Conservation (phyloP, 768 basidiomycete genomes). For the Lactarius deliciosus region DNA sequence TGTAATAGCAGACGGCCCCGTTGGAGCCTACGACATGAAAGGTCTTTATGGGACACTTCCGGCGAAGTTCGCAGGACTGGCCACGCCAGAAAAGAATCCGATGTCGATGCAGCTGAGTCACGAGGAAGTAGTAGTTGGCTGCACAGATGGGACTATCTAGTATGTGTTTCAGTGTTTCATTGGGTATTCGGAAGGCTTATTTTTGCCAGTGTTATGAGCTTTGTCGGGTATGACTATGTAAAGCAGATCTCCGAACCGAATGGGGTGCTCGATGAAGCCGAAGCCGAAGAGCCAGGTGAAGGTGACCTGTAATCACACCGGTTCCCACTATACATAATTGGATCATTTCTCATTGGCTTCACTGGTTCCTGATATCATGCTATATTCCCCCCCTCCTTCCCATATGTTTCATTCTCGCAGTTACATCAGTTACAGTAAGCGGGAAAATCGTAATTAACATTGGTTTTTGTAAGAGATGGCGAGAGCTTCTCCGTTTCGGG, state of each 20-base stretch:
- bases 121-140: conserved; percentile 88
- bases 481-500: background rate
- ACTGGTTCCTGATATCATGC: background rate
- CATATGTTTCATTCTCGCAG: background rate
- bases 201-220: conserved; percentile 53
- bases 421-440: background rate
- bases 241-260: conserved; percentile 32
- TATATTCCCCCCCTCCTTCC: background rate
- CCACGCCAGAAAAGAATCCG: conserved; percentile 89
- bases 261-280: conserved; percentile 7
- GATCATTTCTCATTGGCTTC: background rate
- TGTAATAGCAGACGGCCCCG: conserved; percentile 49
- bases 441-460: background rate
- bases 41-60: conserved; percentile 66
- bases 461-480: conserved; percentile 6
- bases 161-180: conserved; percentile 41
- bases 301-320: conserved; percentile 4
- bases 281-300: background rate
- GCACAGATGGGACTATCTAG: conserved; percentile 92
- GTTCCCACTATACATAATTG: background rate
- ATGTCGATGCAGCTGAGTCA: conserved; percentile 93
- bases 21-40: conserved; percentile 44
- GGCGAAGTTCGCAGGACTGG: conserved; percentile 70
- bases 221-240: conserved; percentile 57
- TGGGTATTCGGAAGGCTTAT: conserved; percentile 16